A percentile compares a stretch with the other conserved stretches of the same genome.
These are phyloP conservation scores for Pontederia paniculata DNA, from an alignment of 176 grass and related monocot genomes.

Conservation along the genomic window DNA sequence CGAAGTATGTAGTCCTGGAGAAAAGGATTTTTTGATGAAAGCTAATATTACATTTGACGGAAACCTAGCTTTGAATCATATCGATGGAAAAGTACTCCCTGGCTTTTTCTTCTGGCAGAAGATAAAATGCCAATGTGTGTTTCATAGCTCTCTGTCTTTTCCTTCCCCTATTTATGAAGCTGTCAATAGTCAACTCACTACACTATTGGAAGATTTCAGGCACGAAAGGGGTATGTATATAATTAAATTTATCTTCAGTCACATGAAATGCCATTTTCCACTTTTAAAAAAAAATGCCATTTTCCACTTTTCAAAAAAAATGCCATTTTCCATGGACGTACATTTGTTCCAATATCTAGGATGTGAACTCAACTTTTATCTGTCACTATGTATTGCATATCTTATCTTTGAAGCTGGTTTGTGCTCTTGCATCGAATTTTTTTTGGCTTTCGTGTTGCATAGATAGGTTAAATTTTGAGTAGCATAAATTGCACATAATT, in stretches of 20 bases:
- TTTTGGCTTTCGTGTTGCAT: no score
- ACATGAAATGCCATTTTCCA: slow-evolving; percentile 5
- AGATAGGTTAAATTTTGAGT: no score
- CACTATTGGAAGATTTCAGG: slow-evolving; percentile 49
- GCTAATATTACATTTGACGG: slow-evolving; percentile 77
- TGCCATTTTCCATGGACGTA: background rate
- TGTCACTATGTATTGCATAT: no score
- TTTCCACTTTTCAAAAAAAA: background rate
- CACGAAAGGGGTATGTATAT: slow-evolving; percentile 37
- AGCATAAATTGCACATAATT: no score
- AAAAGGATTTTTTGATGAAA: slow-evolving; percentile 43
- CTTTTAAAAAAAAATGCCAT: slow-evolving; percentile 14
- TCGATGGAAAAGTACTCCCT: slow-evolving; percentile 56
- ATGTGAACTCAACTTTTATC: no score
- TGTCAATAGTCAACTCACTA: slow-evolving; percentile 40
- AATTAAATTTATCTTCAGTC: slow-evolving; percentile 9
- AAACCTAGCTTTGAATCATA: slow-evolving; percentile 65
- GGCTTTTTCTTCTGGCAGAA: slow-evolving; percentile 70
- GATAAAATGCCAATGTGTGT: slow-evolving; percentile 83
- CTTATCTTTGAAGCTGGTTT: no score
- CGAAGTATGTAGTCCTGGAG: slow-evolving; percentile 46
- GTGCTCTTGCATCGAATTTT: no score
- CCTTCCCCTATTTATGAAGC: slow-evolving; percentile 48
- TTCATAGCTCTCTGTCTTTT: slow-evolving; percentile 67
- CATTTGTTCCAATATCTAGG: no score